Percentiles rank a stretch among this genome's conserved stretches.
Conservation (phyloP, 73 alveolate species). For the Halteria grandinella region DNA sequence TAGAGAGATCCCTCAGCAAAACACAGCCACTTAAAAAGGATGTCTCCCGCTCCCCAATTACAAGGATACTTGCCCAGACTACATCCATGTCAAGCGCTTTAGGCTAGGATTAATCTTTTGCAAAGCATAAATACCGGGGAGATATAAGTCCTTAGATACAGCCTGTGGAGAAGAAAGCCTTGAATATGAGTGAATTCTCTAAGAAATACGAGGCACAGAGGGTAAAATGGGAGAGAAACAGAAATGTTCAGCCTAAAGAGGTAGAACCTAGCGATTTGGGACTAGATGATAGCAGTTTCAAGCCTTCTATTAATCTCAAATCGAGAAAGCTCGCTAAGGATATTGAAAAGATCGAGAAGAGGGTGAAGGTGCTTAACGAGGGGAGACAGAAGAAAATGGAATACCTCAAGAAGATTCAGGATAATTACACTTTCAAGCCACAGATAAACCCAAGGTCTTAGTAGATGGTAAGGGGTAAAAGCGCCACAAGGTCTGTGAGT, state of each 20-base stretch:
- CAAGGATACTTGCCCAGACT: too few relatives aligned
- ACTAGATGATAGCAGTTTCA: neutral
- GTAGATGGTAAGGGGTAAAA: too few relatives aligned
- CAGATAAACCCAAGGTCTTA: too few relatives aligned
- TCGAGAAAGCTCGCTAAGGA: slow-evolving; percentile 13
- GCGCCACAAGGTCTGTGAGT: too few relatives aligned
- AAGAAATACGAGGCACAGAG: slow-evolving; percentile 1
- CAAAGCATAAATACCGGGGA: too few relatives aligned
- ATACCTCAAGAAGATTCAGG: neutral
- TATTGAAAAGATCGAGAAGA: slow-evolving; percentile 8
- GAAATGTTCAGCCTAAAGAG: neutral
- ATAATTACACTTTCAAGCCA: slow-evolving; percentile 21
- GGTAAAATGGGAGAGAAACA: slow-evolving; percentile 21
- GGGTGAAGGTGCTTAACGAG: neutral
- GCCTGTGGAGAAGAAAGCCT: neutral
- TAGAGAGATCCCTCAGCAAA: too few relatives aligned
- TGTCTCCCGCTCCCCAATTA: too few relatives aligned
- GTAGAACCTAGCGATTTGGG: neutral
- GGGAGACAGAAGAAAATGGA: neutral
- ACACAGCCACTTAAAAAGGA: too few relatives aligned
- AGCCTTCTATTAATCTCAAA: slow-evolving; percentile 2
- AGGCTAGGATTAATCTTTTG: too few relatives aligned
- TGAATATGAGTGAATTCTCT: slow-evolving; percentile 3
- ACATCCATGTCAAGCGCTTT: too few relatives aligned
- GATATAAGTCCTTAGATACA: too few relatives aligned